Evolutionary conservation across 345 rosid genomes (phyloP), one percentile per base, ranked within the genome.

Genomic region (Gossypium rotundifolium): DNA sequence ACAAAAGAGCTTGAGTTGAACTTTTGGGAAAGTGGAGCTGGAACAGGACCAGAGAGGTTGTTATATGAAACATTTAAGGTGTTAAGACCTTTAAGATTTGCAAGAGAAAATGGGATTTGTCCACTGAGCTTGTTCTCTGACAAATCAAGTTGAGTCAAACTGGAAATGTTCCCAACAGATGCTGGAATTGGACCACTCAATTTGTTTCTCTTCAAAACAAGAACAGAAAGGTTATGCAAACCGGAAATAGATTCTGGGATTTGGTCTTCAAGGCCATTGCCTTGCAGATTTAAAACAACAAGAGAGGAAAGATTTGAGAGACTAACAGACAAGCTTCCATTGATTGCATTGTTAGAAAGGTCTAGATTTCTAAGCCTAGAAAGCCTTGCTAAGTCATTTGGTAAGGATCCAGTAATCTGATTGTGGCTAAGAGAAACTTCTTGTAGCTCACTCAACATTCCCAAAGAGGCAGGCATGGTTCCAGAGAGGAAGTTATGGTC

Each of bases 21-120:
- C 81, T 81, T 90, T 78, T 80, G 85, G 13, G 94, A 82, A 5
- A 95, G 88, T 29, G 52, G 72, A 42, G 81, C 16, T 23, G 99
- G 99, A 60, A 95, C 99, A 42, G 83, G n/a, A 16, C 99, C 98
- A 3, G 93, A 91, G 20, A 93, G 91, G 80, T 89, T 83, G 84
- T 95, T 91, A 58, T 88, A 86, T 20, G 99, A 95, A 69, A 93
- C 97, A 77, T 91, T 93, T 65, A 95, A 87, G 57, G 76, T 87
- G 42, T 60, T 77, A 66, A 94, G 93, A 52, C 83, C 79, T 29
- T 75, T 75, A 3, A 95, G 82, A 76, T 73, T 81, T 55, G 83
- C 70, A 66, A 95, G 70, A 3, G 92, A 90, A 77, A 46, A 27
- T 27, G 98, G 98, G 68, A 94, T 85, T 79, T 89, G 84, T 73